Evolutionary conservation across 805 yeast genomes (phyloP), one percentile per base, ranked within the genome.

Genomic region (Scheffersomyces coipomensis): DNA sequence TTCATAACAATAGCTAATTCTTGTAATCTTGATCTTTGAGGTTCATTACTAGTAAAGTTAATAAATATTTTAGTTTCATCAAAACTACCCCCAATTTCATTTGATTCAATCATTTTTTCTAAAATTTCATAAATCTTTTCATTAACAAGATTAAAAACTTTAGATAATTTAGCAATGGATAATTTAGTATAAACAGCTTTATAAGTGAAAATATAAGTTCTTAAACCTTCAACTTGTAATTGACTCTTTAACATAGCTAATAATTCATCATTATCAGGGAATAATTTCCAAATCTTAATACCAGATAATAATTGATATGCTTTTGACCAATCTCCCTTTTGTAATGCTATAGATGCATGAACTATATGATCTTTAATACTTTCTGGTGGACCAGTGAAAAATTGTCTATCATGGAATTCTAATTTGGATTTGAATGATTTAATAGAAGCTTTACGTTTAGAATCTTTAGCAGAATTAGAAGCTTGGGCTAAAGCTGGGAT

Each of bases 321-420:
- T 52, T 76, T 74, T 47, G 75, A 68, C 98, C 99, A 93, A 58
- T 91, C 88, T 50, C 97, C 97, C 52, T 77, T 78, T 60, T 86
- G 87, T 64, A 93, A 79, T 23, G 88, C 80, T 66, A 83, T 83
- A 30, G 97, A 95, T 35, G 97, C 96, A 62, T 86, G 87, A 76
- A 91, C 83, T 52, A 93, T 83, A 66, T 79, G 87, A 64, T 93
- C 99, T 56, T 95, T 84, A 33, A 95, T 86, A 62, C 90, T 88
- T 69, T 93, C 99, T 39, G 98, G 96, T 34, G 99, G 99, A 32
- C 98, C 99, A 47, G 88, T 88, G 75, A 91, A 93, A 42, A 85
- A 85, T 64, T 90, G 96, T 66, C 91, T 85, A 60, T 90, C 97
- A 58, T 87, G 89, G 71, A 84, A 86, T 62, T 93, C 98, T 51